phyloP scores from a whole-genome alignment of 148 eudicot species.

The Diospyros kaki region DNA sequence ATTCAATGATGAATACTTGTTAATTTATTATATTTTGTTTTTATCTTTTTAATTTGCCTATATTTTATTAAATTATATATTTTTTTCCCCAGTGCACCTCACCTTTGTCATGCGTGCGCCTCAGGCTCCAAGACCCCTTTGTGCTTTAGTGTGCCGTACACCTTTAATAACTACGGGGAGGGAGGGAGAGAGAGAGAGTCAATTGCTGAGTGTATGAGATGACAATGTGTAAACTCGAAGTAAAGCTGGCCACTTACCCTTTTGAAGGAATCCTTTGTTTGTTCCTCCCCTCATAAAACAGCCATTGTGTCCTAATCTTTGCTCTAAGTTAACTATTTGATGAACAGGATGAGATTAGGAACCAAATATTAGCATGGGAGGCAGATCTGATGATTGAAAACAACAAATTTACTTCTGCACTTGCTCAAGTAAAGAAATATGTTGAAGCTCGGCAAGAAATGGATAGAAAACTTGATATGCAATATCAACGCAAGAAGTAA shows the following conservation, averaged over 20 bases:
- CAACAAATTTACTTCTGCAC: slow-evolving; percentile 53
- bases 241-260: neutral
- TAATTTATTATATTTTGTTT: no score
- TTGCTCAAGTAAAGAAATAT: slow-evolving; percentile 44
- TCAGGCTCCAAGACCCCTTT: no score
- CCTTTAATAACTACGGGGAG: no score
- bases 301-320: neutral
- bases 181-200: no score
- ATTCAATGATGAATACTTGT: no score
- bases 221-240: no score
- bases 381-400: slow-evolving; percentile 44
- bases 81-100: no score
- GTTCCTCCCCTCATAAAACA: neutral
- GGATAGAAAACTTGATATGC: slow-evolving; percentile 76
- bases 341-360: slow-evolving; percentile 72
- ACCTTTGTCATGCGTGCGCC: no score
- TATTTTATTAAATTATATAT: no score
- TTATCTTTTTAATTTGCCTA: no score
- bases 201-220: no score
- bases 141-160: no score
- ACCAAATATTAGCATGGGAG: slow-evolving; percentile 51
- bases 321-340: neutral
- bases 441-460: slow-evolving; percentile 51
- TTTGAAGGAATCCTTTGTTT: neutral
- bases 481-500: slow-evolving; percentile 85